Base-by-base conservation (phyloP, 352 stramenopile species). In the Peronosclerospora sorghi region DNA sequence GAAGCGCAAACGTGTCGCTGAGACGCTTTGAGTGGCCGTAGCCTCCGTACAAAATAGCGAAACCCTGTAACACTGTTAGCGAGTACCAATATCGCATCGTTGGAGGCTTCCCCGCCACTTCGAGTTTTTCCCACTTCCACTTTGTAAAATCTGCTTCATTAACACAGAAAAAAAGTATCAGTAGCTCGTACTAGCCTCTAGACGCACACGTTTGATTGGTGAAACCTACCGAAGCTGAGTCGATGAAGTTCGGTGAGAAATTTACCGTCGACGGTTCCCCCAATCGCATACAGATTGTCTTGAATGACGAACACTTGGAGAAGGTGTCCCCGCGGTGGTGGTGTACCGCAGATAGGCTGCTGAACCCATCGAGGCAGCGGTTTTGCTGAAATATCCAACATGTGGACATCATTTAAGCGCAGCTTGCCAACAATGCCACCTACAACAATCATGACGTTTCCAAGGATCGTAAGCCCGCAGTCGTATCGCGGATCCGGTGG, bases 61-160 rank as follows among this genome's bases (percentile, higher is more conserved):
- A 62, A 8, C 41, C 65, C 15, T 61, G 54, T 20, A 81, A 19
- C 5, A 78, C 53, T 10, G 53, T 26, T 28, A 78, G 36, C 1
- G 69, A 81, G 48, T 81, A 76, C 69, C 69, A 81, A 41, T 81
- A 81, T 17, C 69, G 65, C 54, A 78, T 81, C 5, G 66, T 78
- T 12, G 66, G 69, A 20, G 55, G 64, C 2, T 39, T 62, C n/a
- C 69, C 69, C 1, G 48, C 50, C 21, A 76, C 42, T 27, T 59
- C 40, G 1, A 81, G 19, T n/a, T 60, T 69, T 50, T 78, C 56
- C 69, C 69, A 81, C 47, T 48, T 55, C 66, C 64, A 81, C 19
- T 74, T 55, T 28, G 37, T 54, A 12, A 53, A 59, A 12, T 62
- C 62, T 80, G 14, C 4, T 45, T 8, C 30, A 5, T 18, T 19